Conservation (phyloP, 495 filamentous ascomycete species). For the Neurospora sp. region DNA sequence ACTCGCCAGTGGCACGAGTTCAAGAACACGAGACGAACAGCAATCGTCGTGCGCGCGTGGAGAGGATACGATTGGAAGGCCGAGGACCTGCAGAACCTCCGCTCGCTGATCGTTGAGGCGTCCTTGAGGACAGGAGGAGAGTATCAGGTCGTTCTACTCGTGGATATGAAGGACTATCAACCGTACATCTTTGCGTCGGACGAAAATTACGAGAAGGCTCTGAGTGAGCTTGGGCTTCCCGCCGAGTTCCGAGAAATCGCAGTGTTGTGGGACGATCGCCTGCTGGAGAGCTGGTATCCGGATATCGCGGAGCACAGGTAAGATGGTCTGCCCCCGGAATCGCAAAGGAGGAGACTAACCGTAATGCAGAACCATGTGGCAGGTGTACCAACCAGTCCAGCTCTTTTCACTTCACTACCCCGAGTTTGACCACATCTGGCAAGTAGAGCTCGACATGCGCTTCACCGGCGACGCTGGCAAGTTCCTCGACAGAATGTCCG, state of each 20-base stretch:
- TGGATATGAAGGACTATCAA: constrained; percentile 46
- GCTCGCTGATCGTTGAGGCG: constrained; percentile 47
- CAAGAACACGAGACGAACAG: constrained; percentile 21
- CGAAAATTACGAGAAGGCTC: constrained; percentile 38
- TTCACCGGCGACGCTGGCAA: constrained; percentile 48
- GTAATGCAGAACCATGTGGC: constrained; percentile 23
- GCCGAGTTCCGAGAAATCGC: constrained; percentile 46
- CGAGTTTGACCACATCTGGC: constrained; percentile 53
- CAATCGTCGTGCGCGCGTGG: constrained; percentile 34
- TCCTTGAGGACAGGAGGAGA: constrained; percentile 45
- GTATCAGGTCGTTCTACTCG: constrained; percentile 48
- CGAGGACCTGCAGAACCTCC: constrained; percentile 36
- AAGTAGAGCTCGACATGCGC: constrained; percentile 52
- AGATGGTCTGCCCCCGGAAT: background rate
- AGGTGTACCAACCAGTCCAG: constrained; percentile 37
- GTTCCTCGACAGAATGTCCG: constrained; percentile 35
- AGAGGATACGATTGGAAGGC: constrained; percentile 31
- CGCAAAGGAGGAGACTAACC: background rate
- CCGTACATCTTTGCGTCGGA: constrained; percentile 41
- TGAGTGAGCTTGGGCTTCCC: constrained; percentile 40
- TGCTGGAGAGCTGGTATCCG: constrained; percentile 32
- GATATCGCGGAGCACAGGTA: constrained; percentile 25
- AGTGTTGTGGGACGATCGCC: constrained; percentile 43
- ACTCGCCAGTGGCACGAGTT: constrained; percentile 24
- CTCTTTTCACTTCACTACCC: constrained; percentile 47